These are phyloP conservation scores for Rhizopogon roseolus DNA, from an alignment of 768 basidiomycete genomes.

Conservation along the genomic window DNA sequence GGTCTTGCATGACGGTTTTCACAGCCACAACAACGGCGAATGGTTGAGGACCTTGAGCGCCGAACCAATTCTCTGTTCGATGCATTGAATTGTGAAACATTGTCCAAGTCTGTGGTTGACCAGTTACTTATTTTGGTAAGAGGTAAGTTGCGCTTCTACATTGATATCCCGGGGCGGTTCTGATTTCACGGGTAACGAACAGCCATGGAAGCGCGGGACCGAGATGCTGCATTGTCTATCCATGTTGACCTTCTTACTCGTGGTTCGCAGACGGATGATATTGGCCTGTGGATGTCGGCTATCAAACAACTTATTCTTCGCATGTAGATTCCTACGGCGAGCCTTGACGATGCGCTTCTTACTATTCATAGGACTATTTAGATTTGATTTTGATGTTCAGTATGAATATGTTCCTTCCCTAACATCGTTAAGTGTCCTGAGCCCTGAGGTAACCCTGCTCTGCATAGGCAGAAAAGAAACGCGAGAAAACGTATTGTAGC, in stretches of 20 bases:
- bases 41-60: slow-evolving; percentile 83
- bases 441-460: too few relatives aligned
- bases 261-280: slow-evolving; percentile 78
- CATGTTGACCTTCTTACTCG: slow-evolving; percentile 83
- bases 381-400: background rate
- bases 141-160: slow-evolving; percentile 43
- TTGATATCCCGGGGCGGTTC: background rate
- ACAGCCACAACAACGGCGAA: slow-evolving; percentile 77
- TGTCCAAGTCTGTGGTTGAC: slow-evolving; percentile 67
- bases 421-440: background rate
- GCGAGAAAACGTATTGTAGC: too few relatives aligned
- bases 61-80: slow-evolving; percentile 86
- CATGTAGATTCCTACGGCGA: slow-evolving; percentile 30
- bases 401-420: background rate
- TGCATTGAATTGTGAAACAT: slow-evolving; percentile 83
- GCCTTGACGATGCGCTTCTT: background rate
- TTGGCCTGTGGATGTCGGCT: slow-evolving; percentile 84
- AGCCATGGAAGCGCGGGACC: slow-evolving; percentile 84
- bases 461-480: too few relatives aligned
- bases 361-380: slow-evolving; percentile 2
- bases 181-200: slow-evolving; percentile 1
- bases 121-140: slow-evolving; percentile 65
- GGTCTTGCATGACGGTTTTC: background rate
- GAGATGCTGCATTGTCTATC: slow-evolving; percentile 70
- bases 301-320: slow-evolving; percentile 83